A percentile compares a stretch with the other conserved stretches of the same genome.
Evolutionary conservation across 2,329 filamentous ascomycete species (phyloP).

Genomic region (Pseudopithomyces maydicus): DNA sequence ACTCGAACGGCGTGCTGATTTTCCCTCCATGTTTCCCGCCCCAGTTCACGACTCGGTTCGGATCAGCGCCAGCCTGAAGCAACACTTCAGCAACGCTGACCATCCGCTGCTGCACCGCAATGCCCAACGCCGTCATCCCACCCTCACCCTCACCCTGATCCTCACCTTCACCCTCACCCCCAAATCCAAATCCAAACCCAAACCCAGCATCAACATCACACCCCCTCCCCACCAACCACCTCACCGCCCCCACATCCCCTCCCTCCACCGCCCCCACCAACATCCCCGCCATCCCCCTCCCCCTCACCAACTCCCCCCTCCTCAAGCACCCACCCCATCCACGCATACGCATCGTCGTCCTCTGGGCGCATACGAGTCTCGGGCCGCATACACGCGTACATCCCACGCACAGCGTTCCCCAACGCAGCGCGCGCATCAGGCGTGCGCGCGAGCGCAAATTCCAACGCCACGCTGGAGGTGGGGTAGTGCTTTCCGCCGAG

Average conservation of each 20-base stretch:
- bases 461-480: no score
- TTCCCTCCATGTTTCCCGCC: not conserved
- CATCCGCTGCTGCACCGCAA: slow-evolving; percentile 15
- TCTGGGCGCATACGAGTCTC: no score
- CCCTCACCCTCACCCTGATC: no score
- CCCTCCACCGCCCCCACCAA: slow-evolving; percentile 18
- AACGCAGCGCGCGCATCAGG: slow-evolving; percentile 23
- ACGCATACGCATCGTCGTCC: slow-evolving; percentile 10
- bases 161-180: no score
- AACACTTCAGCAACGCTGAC: slow-evolving; percentile 18
- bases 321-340: slow-evolving; percentile 27
- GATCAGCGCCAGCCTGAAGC: slow-evolving; percentile 21
- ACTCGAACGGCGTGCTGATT: slow-evolving; percentile 16
- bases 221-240: slow-evolving; percentile 16
- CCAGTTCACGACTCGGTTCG: slow-evolving; percentile 4
- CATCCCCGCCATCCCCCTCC: slow-evolving; percentile 19
- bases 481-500: no score
- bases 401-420: slow-evolving; percentile 16
- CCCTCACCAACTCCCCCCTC: slow-evolving; percentile 22
- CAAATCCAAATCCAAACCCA: no score
- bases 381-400: slow-evolving; percentile 15
- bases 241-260: slow-evolving; percentile 12
- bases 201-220: slow-evolving; percentile 23
- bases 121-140: slow-evolving; percentile 18
- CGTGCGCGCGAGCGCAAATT: no score